Evolutionary conservation across 225 moss, liverwort and hornwort genomes (phyloP).

Genomic region (Thuidium tamariscinum): DNA sequence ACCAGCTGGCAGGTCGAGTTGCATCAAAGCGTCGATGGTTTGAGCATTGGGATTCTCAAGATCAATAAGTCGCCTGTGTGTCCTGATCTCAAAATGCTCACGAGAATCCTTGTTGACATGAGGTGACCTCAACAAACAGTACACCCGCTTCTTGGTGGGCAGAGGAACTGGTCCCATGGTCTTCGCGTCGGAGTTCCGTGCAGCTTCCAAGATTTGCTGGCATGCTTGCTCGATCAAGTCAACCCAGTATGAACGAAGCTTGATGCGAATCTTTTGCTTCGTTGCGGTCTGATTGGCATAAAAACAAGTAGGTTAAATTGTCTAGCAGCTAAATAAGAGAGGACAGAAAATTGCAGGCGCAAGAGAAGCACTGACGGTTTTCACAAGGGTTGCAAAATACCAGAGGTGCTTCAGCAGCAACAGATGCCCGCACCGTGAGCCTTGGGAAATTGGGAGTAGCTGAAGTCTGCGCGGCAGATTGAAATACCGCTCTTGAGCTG

Average conservation of each 20-base stretch:
- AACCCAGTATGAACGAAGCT: constrained; percentile 86
- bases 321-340: not conserved
- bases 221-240: constrained; percentile 80
- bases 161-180: constrained; percentile 97
- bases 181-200: constrained; percentile 63
- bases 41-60: constrained; percentile 88
- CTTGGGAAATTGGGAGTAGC: not conserved
- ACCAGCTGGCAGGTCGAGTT: constrained; percentile 80
- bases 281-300: constrained; percentile 28
- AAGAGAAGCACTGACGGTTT: not conserved
- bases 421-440: constrained; percentile 24
- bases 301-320: not conserved
- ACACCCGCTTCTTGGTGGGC: constrained; percentile 79
- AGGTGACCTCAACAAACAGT: constrained; percentile 79
- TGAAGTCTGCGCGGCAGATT: not conserved
- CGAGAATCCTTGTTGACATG: constrained; percentile 92
- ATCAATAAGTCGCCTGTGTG: constrained; percentile 86
- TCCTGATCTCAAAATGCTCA: constrained; percentile 51
- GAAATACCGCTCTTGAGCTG: not conserved
- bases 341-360: not conserved
- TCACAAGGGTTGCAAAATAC: not conserved
- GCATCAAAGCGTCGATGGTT: constrained; percentile 97
- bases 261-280: constrained; percentile 93
- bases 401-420: constrained; percentile 23
- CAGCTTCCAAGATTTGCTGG: constrained; percentile 90